A percentile compares a stretch with the other conserved stretches of the same genome.
phyloP scores from a whole-genome alignment of 2,329 filamentous ascomycete genomes.

The Lizonia empirigonia region DNA sequence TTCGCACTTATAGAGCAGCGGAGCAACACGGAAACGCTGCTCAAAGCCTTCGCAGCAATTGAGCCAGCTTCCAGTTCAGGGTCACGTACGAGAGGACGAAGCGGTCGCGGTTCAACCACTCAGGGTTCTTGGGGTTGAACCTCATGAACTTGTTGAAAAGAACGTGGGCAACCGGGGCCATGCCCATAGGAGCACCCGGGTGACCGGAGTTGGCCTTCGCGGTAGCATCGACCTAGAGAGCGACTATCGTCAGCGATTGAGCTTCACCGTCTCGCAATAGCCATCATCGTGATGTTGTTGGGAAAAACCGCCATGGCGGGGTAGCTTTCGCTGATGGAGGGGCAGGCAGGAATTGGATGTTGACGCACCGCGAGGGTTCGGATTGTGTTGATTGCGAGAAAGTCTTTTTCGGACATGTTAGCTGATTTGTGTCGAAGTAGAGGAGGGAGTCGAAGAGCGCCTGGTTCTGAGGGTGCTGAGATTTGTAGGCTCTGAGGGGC shows the following conservation, averaged over 20 bases:
- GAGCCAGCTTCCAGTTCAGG: neutral
- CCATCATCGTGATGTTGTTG: slow-evolving; percentile 21
- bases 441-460: slow-evolving; percentile 21
- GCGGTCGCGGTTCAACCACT: slow-evolving; percentile 96
- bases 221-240: slow-evolving; percentile 89
- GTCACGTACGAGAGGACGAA: slow-evolving; percentile 95
- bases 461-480: slow-evolving; percentile 3
- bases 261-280: slow-evolving; percentile 1
- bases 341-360: slow-evolving; percentile 9
- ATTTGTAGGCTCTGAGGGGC: slow-evolving; percentile 6
- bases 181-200: slow-evolving; percentile 95
- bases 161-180: slow-evolving; percentile 95
- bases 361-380: slow-evolving; percentile 87
- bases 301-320: slow-evolving; percentile 32
- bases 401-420: slow-evolving; percentile 85
- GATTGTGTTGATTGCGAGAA: slow-evolving; percentile 97
- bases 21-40: slow-evolving; percentile 21
- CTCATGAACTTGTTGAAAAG: slow-evolving; percentile 99
- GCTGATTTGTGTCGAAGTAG: slow-evolving; percentile 23
- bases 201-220: slow-evolving; percentile 95
- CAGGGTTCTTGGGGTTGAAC: slow-evolving; percentile 99
- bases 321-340: slow-evolving; percentile 30
- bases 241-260: slow-evolving; percentile 42
- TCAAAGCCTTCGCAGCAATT: neutral
- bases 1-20: slow-evolving; percentile 10